Evolutionary conservation across 1,284 basidiomycete species (phyloP).

Genomic region (Cutaneotrichosporon cyanovorans): DNA sequence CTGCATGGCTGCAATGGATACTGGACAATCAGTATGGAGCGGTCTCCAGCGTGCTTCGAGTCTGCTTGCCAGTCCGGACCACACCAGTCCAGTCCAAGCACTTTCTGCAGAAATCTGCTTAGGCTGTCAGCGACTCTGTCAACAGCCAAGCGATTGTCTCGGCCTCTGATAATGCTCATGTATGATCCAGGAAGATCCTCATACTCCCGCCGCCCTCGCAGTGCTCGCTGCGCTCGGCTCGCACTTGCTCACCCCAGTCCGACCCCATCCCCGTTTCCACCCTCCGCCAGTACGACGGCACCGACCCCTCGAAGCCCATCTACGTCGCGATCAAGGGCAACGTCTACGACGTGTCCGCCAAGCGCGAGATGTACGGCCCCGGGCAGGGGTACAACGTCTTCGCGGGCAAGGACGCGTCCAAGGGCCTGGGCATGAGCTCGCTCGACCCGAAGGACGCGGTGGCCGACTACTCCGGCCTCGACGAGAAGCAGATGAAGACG

Average conservation of each 20-base stretch:
- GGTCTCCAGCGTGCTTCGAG: too few relatives aligned
- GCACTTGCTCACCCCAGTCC: conserved; percentile 22
- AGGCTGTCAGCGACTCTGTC: too few relatives aligned
- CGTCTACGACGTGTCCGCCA: conserved; percentile 44
- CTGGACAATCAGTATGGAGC: too few relatives aligned
- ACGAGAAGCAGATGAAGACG: conserved; percentile 69
- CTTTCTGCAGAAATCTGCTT: too few relatives aligned
- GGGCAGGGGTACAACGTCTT: conserved; percentile 48
- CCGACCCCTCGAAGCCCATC: conserved; percentile 40
- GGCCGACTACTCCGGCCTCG: conserved; percentile 72
- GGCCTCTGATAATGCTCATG: too few relatives aligned
- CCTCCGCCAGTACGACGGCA: conserved; percentile 39
- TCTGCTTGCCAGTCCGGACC: too few relatives aligned
- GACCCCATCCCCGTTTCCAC: conserved; percentile 39
- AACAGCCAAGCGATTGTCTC: too few relatives aligned
- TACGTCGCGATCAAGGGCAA: conserved; percentile 48
- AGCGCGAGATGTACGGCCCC: conserved; percentile 46
- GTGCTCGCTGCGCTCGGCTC: too few relatives aligned
- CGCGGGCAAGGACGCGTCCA: conserved; percentile 83
- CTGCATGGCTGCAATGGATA: too few relatives aligned
- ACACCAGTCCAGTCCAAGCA: too few relatives aligned
- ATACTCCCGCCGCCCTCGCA: too few relatives aligned
- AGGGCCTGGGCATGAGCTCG: conserved; percentile 67
- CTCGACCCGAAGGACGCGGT: conserved; percentile 81
- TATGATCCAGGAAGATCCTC: too few relatives aligned